Conservation (phyloP, 495 filamentous ascomycete species). For the Venustampulla echinocandica region DNA sequence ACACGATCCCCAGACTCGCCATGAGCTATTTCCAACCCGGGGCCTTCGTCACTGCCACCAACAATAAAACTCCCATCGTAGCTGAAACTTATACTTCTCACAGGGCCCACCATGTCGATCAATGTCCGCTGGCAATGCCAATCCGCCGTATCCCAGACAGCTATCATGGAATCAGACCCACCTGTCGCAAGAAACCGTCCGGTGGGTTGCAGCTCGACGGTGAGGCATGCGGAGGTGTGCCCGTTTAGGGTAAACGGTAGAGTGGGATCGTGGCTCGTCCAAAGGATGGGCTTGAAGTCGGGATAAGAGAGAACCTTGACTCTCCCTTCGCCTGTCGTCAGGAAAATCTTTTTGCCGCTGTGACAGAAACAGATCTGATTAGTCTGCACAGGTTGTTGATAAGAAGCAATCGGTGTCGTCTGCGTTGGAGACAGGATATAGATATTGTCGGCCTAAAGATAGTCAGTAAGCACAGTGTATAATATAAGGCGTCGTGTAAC, state of each 20-base stretch:
- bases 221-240: slow-evolving; percentile 70
- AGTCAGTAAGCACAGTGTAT: too few relatives aligned
- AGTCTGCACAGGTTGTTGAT: slow-evolving; percentile 66
- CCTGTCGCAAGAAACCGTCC: slow-evolving; percentile 79
- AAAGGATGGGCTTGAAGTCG: slow-evolving; percentile 39
- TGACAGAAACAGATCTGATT: slow-evolving; percentile 80
- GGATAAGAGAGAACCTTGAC: slow-evolving; percentile 75
- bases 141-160: slow-evolving; percentile 85
- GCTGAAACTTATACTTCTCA: slow-evolving; percentile 79
- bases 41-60: slow-evolving; percentile 76
- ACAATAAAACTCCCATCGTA: slow-evolving; percentile 86
- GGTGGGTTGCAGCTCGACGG: slow-evolving; percentile 62
- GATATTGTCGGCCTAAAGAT: slow-evolving; percentile 56
- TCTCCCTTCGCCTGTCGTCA: slow-evolving; percentile 74
- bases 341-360: slow-evolving; percentile 60
- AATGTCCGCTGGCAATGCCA: slow-evolving; percentile 85
- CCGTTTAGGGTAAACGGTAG: slow-evolving; percentile 60
- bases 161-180: slow-evolving; percentile 78
- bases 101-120: slow-evolving; percentile 64
- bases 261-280: slow-evolving; percentile 30
- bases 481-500: too few relatives aligned
- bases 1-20: slow-evolving; percentile 83
- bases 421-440: slow-evolving; percentile 52
- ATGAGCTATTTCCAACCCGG: slow-evolving; percentile 67
- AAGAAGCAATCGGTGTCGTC: slow-evolving; percentile 44